These are phyloP conservation scores for Aspergillus hancockii DNA, from an alignment of 495 filamentous ascomycete species.

Conservation along the genomic window DNA sequence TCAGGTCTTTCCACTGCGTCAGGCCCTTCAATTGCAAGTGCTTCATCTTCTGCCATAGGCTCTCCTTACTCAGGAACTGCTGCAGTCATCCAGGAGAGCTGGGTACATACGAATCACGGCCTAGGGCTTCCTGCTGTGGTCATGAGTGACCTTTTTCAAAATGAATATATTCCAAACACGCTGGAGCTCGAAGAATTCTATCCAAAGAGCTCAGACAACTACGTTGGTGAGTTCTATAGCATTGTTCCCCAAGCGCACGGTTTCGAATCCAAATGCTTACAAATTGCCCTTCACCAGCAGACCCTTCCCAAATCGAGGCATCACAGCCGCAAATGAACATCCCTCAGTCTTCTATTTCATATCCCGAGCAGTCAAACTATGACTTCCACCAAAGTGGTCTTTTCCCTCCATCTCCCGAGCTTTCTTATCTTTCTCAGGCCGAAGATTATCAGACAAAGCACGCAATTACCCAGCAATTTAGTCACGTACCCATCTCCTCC, in stretches of 20 bases:
- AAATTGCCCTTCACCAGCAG: conserved; percentile 29
- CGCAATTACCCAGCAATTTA: conserved; percentile 29
- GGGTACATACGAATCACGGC: conserved; percentile 60
- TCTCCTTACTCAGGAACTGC: conserved; percentile 73
- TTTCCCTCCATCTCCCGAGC: conserved; percentile 36
- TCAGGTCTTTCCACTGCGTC: conserved; percentile 72
- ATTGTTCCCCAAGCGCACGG: not conserved
- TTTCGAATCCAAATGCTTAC: conserved; percentile 14
- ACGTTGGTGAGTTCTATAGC: conserved; percentile 77
- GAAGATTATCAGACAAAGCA: conserved; percentile 31
- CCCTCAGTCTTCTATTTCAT: conserved; percentile 35
- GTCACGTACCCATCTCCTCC: conserved; percentile 34
- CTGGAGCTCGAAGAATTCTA: conserved; percentile 40
- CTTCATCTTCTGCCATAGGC: conserved; percentile 76
- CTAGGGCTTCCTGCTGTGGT: conserved; percentile 71
- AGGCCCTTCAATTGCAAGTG: conserved; percentile 65
- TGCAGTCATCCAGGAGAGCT: conserved; percentile 60
- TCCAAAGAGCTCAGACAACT: conserved; percentile 59
- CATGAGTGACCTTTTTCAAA: conserved; percentile 57
- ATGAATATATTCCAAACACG: conserved; percentile 41
- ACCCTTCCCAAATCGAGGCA: conserved; percentile 63
- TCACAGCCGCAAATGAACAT: conserved; percentile 29
- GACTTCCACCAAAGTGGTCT: conserved; percentile 29
- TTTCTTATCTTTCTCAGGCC: conserved; percentile 31
- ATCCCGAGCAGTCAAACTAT: conserved; percentile 33